A percentile compares a stretch with the other conserved stretches of the same genome.
phyloP scores from a whole-genome alignment of 495 filamentous ascomycete genomes.

The Umbilicaria muhlenbergii region DNA sequence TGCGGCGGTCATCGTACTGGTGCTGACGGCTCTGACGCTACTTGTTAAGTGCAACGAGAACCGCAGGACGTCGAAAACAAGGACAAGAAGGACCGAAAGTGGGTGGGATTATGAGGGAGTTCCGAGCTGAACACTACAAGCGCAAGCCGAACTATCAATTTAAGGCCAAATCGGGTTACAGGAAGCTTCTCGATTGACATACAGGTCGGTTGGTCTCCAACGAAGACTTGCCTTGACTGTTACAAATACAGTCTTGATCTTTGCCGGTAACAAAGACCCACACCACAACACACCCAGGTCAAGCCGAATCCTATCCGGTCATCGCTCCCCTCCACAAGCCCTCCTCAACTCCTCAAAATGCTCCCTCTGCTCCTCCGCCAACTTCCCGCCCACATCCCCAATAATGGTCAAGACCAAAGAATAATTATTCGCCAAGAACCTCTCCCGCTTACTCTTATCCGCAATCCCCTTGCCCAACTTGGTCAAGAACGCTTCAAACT shows the following conservation, averaged over 20 bases:
- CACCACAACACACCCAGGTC: too few species aligned
- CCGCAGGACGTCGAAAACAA: constrained; percentile 31
- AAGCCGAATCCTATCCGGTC: too few species aligned
- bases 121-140: constrained; percentile 15
- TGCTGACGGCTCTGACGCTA: constrained; percentile 40
- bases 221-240: too few species aligned
- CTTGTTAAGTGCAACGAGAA: constrained; percentile 52
- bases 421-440: constrained; percentile 92
- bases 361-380: constrained; percentile 10
- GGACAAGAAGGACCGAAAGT: constrained; percentile 30
- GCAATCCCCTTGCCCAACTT: constrained; percentile 51
- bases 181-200: too few species aligned
- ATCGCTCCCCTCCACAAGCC: constrained; percentile 4
- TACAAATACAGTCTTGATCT: too few species aligned
- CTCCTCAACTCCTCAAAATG: constrained; percentile 12
- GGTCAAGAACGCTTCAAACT: constrained; percentile 63
- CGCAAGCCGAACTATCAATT: too few species aligned
- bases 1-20: constrained; percentile 40
- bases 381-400: constrained; percentile 10
- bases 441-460: constrained; percentile 62
- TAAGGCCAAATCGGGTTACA: too few species aligned
- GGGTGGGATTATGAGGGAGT: constrained; percentile 57
- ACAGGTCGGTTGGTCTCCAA: too few species aligned
- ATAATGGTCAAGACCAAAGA: constrained; percentile 83
- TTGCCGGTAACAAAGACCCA: too few species aligned